Base-by-base conservation (phyloP, 441 rosid genomes). In the Arabidopsis hybrid region DNA sequence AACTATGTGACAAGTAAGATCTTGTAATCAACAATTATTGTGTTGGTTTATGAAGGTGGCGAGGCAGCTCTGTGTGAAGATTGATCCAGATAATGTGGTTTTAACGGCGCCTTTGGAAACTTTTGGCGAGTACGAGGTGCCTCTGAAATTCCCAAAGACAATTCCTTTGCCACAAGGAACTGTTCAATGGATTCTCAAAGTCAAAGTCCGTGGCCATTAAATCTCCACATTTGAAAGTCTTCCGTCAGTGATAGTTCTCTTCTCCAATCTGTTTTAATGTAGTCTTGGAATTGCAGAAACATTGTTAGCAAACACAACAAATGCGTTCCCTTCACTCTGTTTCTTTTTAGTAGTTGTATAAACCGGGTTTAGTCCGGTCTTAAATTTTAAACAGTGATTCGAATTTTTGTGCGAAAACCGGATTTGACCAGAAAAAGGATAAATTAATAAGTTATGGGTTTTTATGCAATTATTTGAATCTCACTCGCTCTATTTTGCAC, bases 131-230 rank as follows among this genome's bases (percentile, higher is more conserved):
- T 89, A 85, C 36, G 87, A 91, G 67, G 86, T 92, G 77, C 92
- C 91, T 45, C 74, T 95, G 51, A 90, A 83, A 60, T 76, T 95
- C 80, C 98, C 98, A 16, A 88, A 82, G 84, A 86, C 96, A 53
- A 86, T 91, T 42, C 92, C 96, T 2, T 79, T 89, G 73, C 97
- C 96, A 1, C 93, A 84, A 66, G 97, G 98, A 74, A 88, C 83
- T 66, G 75, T 87, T 79, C 89, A 82, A 50, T 91, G 96, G 98
- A 81, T 79, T 21, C 96, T 91, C 68, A 86, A 80, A 52, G 85
- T 95, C 58, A 92, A 91, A 85, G 80, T 91, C 77, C 87, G 96
- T 18, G 93, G 97, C 65, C 88, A 80, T 74, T 92, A 76, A 83
- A 16, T n/a, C 71, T 61, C 26, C 8, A 57, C 75, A 1, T 31